Base-by-base conservation (phyloP, 495 filamentous ascomycete genomes). In the Baudoinia panamericana region DNA sequence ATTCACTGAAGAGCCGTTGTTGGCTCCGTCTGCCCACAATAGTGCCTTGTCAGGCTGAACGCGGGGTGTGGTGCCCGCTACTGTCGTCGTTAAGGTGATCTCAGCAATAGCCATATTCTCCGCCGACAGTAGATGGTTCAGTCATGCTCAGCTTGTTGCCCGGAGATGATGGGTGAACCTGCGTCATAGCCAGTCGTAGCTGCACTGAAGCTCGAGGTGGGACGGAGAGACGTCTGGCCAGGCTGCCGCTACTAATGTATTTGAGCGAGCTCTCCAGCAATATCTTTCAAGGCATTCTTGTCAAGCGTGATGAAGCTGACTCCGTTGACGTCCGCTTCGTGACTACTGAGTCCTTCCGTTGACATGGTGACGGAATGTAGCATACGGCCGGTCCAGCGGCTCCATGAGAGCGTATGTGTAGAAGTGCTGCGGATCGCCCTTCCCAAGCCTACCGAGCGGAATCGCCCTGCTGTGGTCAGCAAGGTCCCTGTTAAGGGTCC, bases 331-430 rank as follows among this genome's bases (percentile, higher is more conserved):
- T n/a, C n/a, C n/a, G n/a, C n/a, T n/a, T n/a, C n/a, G n/a, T n/a
- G n/a, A n/a, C n/a, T n/a, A n/a, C n/a, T n/a, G n/a, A n/a, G n/a
- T 30, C 12, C n/a, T n/a, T n/a, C n/a, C n/a, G n/a, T n/a, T n/a
- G n/a, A n/a, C 15, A n/a, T 42, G 26, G 17, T 32, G 34, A 13
- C 19, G 30, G 26, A 44, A 36, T 4, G 29, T 23, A 22, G 12
- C 30, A 29, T 44, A 66, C 9, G 64, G 64, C 35, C 45, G 38
- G 42, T 68, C 64, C 4, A 61, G 43, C 16, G 64, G 60, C 43
- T 66, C 63, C 19, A 65, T 48, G 18, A 68, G 55, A 0, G 58
- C 53, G 37, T 62, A 66, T 12, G 54, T 59, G 50, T 68, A 68
- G 47, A 54, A 61, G 11, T 60, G 57, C 25, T 54, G 55, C 4